Percentiles rank a stretch among this genome's conserved stretches.
Conservation (phyloP, 768 basidiomycete genomes). For the Mycena latifolia region DNA sequence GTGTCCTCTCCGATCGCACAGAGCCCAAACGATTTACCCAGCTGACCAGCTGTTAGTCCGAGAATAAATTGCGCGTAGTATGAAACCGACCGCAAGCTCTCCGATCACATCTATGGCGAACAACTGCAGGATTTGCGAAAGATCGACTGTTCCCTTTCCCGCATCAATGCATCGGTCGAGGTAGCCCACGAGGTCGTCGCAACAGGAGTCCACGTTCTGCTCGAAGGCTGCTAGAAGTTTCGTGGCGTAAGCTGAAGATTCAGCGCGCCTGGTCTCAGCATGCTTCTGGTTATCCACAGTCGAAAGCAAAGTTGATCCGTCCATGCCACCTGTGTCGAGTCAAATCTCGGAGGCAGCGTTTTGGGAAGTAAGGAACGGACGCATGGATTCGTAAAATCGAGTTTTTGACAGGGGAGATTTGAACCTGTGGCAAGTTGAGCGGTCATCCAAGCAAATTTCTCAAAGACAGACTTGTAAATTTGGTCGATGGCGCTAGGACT, state of each 20-base stretch:
- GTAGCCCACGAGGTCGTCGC: neutral
- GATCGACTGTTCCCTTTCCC: constrained; percentile 11
- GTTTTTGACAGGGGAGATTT: constrained; percentile 22
- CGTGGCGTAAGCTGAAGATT: constrained; percentile 14
- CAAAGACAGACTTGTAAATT: constrained; percentile 13
- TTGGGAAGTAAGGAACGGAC: neutral
- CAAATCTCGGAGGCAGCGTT: neutral
- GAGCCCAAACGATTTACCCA: constrained; percentile 16
- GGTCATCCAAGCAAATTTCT: neutral
- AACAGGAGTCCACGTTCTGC: constrained; percentile 1
- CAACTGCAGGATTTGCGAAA: constrained; percentile 8
- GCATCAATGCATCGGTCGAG: constrained; percentile 10
- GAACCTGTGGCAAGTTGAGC: constrained; percentile 8
- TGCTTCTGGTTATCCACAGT: constrained; percentile 26
- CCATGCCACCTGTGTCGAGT: constrained; percentile 1
- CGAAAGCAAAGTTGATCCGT: constrained; percentile 15
- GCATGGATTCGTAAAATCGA: constrained; percentile 19
- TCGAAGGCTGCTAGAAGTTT: constrained; percentile 6
- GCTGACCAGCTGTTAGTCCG: neutral
- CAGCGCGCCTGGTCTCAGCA: constrained; percentile 21
- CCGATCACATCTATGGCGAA: constrained; percentile 25
- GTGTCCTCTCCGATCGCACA: constrained; percentile 14
- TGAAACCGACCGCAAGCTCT: constrained; percentile 1
- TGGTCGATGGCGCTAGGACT: constrained; percentile 24
- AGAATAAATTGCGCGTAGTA: neutral